Evolutionary conservation across 139 green algal species (phyloP).

Genomic region (Volvox reticuliferus): DNA sequence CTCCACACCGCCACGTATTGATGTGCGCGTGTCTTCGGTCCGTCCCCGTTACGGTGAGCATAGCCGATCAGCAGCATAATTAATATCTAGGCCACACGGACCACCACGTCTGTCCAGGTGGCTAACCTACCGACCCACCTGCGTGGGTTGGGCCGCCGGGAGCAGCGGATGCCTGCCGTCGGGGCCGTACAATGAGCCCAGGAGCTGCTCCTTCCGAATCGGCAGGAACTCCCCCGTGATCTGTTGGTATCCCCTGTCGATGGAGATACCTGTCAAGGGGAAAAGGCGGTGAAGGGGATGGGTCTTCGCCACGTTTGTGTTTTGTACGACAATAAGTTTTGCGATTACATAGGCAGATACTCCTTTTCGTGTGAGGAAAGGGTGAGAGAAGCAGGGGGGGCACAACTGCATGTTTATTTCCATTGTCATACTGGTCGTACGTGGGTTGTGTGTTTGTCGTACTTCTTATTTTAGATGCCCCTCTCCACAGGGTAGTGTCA

Average conservation of each 20-base stretch:
- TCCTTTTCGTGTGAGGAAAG: not conserved
- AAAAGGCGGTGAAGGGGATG: not conserved
- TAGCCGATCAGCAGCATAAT: no score
- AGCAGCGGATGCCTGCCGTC: conserved; percentile 49
- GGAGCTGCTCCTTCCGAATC: conserved; percentile 53
- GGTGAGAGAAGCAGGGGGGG: not conserved
- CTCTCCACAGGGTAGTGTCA: no score
- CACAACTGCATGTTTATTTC: not conserved
- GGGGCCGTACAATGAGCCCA: conserved; percentile 44
- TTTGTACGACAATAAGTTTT: not conserved
- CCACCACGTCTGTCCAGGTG: no score
- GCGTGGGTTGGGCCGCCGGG: conserved; percentile 27
- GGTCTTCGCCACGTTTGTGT: not conserved
- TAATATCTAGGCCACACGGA: no score
- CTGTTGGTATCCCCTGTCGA: conserved; percentile 72
- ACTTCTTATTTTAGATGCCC: no score
- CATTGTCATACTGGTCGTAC: not conserved
- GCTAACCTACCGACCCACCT: not conserved
- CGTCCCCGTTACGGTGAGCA: no score
- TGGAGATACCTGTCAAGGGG: conserved; percentile 27
- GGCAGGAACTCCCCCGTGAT: conserved; percentile 68
- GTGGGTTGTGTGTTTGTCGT: no score
- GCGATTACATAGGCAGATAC: not conserved
- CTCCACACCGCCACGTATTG: no score
- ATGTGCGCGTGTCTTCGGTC: no score